Percentiles rank a stretch among this genome's conserved stretches.
phyloP scores from a whole-genome alignment of 768 basidiomycete species.

The Fistulinella prunicolor region DNA sequence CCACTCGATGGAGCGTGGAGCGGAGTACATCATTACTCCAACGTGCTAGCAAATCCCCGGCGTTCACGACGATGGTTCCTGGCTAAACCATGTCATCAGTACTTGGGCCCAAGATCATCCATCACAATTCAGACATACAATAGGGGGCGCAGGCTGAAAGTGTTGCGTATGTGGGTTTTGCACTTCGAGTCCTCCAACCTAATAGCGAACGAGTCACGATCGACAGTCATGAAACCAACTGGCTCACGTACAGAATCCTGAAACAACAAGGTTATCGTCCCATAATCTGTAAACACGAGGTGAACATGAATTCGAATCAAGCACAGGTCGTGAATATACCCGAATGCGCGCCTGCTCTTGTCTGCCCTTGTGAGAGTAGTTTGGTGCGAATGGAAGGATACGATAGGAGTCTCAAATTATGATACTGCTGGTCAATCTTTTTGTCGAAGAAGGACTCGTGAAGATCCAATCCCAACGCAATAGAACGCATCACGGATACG shows the following conservation, averaged over 20 bases:
- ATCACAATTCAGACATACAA: constrained; percentile 46
- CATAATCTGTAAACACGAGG: constrained; percentile 53
- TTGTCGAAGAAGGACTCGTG: constrained; percentile 73
- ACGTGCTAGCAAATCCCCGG: constrained; percentile 74
- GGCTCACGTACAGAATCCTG: constrained; percentile 57
- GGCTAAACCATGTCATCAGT: constrained; percentile 43
- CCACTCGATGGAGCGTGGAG: constrained; percentile 81
- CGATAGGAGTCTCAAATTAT: constrained; percentile 76
- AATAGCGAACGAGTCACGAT: constrained; percentile 4
- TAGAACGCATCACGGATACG: constrained; percentile 74
- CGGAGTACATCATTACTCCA: constrained; percentile 82
- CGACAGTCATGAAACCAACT: background rate
- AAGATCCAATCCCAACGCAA: constrained; percentile 76
- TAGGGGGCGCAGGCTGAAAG: constrained; percentile 71
- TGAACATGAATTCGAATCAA: background rate
- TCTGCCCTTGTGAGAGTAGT: constrained; percentile 60
- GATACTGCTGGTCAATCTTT: constrained; percentile 71
- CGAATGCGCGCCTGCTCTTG: constrained; percentile 81
- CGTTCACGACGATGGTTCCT: constrained; percentile 79
- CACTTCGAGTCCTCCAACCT: constrained; percentile 81
- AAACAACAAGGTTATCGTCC: constrained; percentile 78
- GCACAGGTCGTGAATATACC: constrained; percentile 34
- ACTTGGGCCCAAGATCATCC: background rate
- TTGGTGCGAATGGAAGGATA: constrained; percentile 73
- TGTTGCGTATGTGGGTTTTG: constrained; percentile 73